phyloP scores from a whole-genome alignment of 2,329 filamentous ascomycete species.

The Cordyceps javanica region DNA sequence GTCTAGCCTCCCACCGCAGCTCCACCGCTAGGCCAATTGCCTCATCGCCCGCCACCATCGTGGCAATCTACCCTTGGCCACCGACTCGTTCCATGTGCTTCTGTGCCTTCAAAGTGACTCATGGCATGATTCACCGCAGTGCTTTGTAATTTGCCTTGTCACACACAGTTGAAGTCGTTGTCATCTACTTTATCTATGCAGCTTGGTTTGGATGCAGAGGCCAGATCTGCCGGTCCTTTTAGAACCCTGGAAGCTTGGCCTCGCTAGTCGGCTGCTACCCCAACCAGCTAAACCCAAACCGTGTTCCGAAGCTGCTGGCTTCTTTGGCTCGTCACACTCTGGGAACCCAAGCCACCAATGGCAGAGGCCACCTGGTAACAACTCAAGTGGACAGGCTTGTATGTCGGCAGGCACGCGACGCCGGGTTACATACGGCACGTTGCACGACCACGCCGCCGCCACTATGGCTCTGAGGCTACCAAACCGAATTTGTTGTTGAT shows the following conservation, averaged over 20 bases:
- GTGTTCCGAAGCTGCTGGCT: background rate
- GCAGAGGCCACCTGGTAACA: slow-evolving; percentile 16
- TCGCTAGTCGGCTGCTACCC: background rate
- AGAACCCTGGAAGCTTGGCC: background rate
- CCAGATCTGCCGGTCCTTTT: background rate
- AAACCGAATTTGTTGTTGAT: too few relatives aligned
- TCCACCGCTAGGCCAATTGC: slow-evolving; percentile 1
- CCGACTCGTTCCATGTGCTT: slow-evolving; percentile 3
- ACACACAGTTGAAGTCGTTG: too few relatives aligned
- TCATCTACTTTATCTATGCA: too few relatives aligned
- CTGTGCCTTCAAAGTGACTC: slow-evolving; percentile 3
- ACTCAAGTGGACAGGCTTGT: background rate
- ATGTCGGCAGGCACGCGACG: background rate
- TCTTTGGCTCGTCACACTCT: slow-evolving; percentile 4
- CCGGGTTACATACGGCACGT: background rate
- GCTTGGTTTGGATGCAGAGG: background rate
- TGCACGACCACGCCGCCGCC: too few relatives aligned
- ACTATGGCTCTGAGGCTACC: background rate
- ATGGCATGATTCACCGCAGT: background rate
- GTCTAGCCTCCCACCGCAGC: background rate
- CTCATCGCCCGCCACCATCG: slow-evolving; percentile 10
- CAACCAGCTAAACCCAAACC: slow-evolving; percentile 1
- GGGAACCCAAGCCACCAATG: slow-evolving; percentile 19
- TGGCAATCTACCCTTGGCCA: slow-evolving; percentile 5
- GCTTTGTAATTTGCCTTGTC: background rate